A percentile compares a stretch with the other conserved stretches of the same genome.
Evolutionary conservation across 495 filamentous ascomycete species (phyloP).

Genomic region (Xylaria scruposa): DNA sequence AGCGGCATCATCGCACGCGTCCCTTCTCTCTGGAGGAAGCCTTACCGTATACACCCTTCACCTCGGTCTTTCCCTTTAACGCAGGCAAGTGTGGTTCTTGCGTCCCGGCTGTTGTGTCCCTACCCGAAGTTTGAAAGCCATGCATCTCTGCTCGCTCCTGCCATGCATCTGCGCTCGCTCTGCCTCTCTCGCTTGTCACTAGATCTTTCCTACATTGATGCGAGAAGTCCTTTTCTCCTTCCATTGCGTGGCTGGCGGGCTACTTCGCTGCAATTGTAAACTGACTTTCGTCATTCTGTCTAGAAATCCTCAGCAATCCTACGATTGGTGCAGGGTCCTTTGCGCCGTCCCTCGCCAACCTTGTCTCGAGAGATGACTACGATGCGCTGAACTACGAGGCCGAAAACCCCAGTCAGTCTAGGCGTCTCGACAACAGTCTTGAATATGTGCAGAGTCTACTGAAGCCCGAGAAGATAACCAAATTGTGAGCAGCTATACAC

Average conservation of each 20-base stretch:
- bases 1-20: constrained; percentile 33
- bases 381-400: constrained; percentile 61
- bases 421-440: constrained; percentile 56
- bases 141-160: constrained; percentile 13
- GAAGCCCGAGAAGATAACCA: constrained; percentile 69
- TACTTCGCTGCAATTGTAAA: neutral
- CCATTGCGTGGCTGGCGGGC: neutral
- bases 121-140: neutral
- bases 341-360: constrained; percentile 50
- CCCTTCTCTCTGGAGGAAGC: constrained; percentile 77
- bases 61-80: constrained; percentile 85
- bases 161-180: neutral
- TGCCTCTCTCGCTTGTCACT: constrained; percentile 22
- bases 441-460: constrained; percentile 74
- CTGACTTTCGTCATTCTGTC: constrained; percentile 27
- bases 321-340: constrained; percentile 59
- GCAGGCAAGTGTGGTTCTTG: constrained; percentile 66
- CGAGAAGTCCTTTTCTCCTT: neutral
- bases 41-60: constrained; percentile 88
- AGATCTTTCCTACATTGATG: constrained; percentile 10
- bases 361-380: constrained; percentile 53
- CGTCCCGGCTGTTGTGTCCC: constrained; percentile 39
- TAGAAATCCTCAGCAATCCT: constrained; percentile 77
- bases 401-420: constrained; percentile 43
- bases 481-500: constrained; percentile 64